Conservation (phyloP, 2,329 filamentous ascomycete genomes). For the Peltaster fructicola region DNA sequence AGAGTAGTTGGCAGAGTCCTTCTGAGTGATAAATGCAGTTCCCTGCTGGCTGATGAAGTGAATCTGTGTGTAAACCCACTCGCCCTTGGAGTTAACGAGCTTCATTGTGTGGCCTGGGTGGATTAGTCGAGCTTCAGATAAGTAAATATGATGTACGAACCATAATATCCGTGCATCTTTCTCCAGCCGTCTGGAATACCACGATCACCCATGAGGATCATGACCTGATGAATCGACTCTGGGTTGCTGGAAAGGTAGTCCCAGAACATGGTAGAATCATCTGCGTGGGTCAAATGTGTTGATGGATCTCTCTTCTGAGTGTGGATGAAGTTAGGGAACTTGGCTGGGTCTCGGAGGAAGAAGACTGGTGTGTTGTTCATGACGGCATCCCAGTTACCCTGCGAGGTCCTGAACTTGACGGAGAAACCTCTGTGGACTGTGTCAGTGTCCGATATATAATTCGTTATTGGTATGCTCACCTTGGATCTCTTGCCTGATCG, state of each 20-base stretch:
- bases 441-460: no score
- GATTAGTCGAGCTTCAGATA: no score
- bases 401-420: slow-evolving; percentile 54
- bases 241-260: slow-evolving; percentile 38
- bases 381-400: slow-evolving; percentile 58
- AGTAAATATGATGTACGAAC: slow-evolving; percentile 29
- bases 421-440: slow-evolving; percentile 46
- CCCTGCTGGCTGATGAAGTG: slow-evolving; percentile 37
- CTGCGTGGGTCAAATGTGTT: slow-evolving; percentile 50
- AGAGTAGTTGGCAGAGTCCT: slow-evolving; percentile 31
- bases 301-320: slow-evolving; percentile 58
- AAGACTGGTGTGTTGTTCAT: slow-evolving; percentile 61
- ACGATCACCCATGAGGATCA: slow-evolving; percentile 37
- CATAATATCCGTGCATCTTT: slow-evolving; percentile 37
- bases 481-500: slow-evolving; percentile 52
- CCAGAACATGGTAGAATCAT: slow-evolving; percentile 50
- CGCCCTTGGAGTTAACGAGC: slow-evolving; percentile 34
- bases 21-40: slow-evolving; percentile 34
- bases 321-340: slow-evolving; percentile 58
- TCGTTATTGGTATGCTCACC: neutral
- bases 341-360: slow-evolving; percentile 56
- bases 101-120: slow-evolving; percentile 35
- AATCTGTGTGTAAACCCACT: slow-evolving; percentile 36
- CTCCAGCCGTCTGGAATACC: slow-evolving; percentile 38
- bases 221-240: slow-evolving; percentile 35